Percentiles rank a stretch among this genome's conserved stretches.
These are phyloP conservation scores for Hypoxylon trugodes DNA, from an alignment of 495 filamentous ascomycete genomes.

Conservation along the genomic window DNA sequence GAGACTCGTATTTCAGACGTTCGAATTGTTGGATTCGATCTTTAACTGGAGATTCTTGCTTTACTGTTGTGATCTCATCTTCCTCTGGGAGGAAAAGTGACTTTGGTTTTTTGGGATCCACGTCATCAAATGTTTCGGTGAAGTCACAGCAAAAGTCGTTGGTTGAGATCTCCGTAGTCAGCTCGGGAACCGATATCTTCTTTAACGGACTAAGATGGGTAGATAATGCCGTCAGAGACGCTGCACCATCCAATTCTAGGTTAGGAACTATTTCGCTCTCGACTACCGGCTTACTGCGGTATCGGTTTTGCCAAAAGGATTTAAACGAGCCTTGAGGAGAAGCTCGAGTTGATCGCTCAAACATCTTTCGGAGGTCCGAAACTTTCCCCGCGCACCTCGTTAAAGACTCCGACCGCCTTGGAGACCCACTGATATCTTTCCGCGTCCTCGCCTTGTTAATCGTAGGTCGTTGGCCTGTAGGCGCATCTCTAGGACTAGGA, in stretches of 20 bases:
- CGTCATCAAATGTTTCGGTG: conserved; percentile 12
- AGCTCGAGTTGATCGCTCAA: conserved; percentile 35
- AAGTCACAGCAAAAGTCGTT: conserved; percentile 44
- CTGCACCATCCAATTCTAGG: conserved; percentile 18
- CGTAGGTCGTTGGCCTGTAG: not conserved
- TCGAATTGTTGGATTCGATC: conserved; percentile 49
- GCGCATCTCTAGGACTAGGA: not conserved
- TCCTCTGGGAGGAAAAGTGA: conserved; percentile 17
- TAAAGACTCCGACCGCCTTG: not conserved
- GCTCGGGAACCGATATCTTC: conserved; percentile 26
- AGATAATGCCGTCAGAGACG: conserved; percentile 30
- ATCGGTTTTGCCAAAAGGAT: conserved; percentile 24
- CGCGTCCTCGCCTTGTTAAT: not conserved
- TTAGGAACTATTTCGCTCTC: conserved; percentile 9
- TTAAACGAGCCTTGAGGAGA: conserved; percentile 26
- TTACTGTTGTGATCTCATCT: not conserved
- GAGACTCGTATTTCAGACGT: conserved; percentile 25
- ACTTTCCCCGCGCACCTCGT: conserved; percentile 30
- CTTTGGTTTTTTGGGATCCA: conserved; percentile 1
- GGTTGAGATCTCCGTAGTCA: conserved; percentile 39
- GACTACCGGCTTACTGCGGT: conserved; percentile 18
- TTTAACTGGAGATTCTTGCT: conserved; percentile 46
- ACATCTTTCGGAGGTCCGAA: conserved; percentile 41
- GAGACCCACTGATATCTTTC: not conserved
- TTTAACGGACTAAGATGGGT: conserved; percentile 25